These are phyloP conservation scores for Basidiobolus meristosporus DNA, from an alignment of 371 early-diverging fungal species.

Conservation along the genomic window DNA sequence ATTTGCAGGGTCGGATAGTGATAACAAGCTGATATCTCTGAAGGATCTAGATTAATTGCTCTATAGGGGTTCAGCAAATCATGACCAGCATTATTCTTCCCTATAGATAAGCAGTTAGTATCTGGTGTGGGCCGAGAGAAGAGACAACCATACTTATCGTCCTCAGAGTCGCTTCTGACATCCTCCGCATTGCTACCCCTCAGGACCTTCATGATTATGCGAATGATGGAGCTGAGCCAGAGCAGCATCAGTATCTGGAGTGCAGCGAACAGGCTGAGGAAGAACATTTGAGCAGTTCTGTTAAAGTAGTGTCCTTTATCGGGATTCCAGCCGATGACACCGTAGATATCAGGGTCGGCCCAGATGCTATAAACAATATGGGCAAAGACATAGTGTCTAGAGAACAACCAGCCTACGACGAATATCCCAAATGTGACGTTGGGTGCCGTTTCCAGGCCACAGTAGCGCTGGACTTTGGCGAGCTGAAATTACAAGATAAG, in stretches of 20 bases:
- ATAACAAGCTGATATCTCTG: no score
- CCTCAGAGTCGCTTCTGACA: constrained; percentile 46
- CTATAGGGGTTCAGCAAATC: no score
- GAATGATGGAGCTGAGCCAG: constrained; percentile 58
- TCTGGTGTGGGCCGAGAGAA: no score
- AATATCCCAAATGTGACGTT: constrained; percentile 58
- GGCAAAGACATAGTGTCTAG: constrained; percentile 45
- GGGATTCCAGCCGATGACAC: constrained; percentile 40
- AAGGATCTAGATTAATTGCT: no score
- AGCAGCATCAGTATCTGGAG: constrained; percentile 48
- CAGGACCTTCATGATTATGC: constrained; percentile 37
- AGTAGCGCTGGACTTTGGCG: constrained; percentile 60
- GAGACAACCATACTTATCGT: no score
- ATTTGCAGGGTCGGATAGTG: no score
- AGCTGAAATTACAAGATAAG: constrained; percentile 8
- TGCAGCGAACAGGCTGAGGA: constrained; percentile 26
- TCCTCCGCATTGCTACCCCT: constrained; percentile 44
- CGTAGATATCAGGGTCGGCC: constrained; percentile 20
- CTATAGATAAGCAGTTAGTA: no score
- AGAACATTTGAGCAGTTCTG: constrained; percentile 21
- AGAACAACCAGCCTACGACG: constrained; percentile 56
- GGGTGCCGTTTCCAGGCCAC: constrained; percentile 26
- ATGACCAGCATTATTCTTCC: no score
- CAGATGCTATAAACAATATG: constrained; percentile 28
- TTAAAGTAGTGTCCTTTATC: constrained; percentile 35